Conservation (phyloP, 2,329 filamentous ascomycete species). For the Pseudogymnoascus sp. region DNA sequence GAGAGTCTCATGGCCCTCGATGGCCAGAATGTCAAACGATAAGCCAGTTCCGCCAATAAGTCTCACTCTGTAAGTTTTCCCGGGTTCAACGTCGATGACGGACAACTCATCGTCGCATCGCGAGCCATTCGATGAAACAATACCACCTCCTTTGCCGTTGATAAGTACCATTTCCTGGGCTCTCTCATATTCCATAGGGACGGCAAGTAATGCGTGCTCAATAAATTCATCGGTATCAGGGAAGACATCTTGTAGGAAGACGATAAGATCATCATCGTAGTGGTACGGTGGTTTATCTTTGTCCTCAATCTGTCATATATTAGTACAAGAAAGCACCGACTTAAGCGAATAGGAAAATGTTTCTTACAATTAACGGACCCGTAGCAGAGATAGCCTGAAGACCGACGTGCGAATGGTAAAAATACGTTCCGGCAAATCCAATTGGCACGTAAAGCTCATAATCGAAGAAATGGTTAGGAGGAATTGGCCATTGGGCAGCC, state of each 20-base stretch:
- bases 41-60: slow-evolving; percentile 51
- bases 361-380: slow-evolving; percentile 40
- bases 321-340: not conserved
- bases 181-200: slow-evolving; percentile 49
- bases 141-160: slow-evolving; percentile 40
- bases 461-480: slow-evolving; percentile 45
- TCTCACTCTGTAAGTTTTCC: slow-evolving; percentile 52
- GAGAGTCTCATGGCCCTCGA: slow-evolving; percentile 49
- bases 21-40: slow-evolving; percentile 44
- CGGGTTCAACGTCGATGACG: slow-evolving; percentile 51
- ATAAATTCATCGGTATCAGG: slow-evolving; percentile 44
- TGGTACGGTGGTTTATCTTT: slow-evolving; percentile 38
- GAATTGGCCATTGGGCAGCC: slow-evolving; percentile 47
- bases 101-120: slow-evolving; percentile 26
- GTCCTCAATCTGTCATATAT: slow-evolving; percentile 22
- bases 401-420: slow-evolving; percentile 48
- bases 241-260: slow-evolving; percentile 52
- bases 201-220: slow-evolving; percentile 39
- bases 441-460: slow-evolving; percentile 41
- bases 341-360: not conserved
- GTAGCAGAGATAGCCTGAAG: slow-evolving; percentile 42
- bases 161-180: slow-evolving; percentile 50
- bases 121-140: slow-evolving; percentile 23
- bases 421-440: slow-evolving; percentile 44
- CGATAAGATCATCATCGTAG: slow-evolving; percentile 53